Percentiles rank a stretch among this genome's conserved stretches.
Evolutionary conservation across 768 basidiomycete species (phyloP).

Genomic region (Nidularia sp.): DNA sequence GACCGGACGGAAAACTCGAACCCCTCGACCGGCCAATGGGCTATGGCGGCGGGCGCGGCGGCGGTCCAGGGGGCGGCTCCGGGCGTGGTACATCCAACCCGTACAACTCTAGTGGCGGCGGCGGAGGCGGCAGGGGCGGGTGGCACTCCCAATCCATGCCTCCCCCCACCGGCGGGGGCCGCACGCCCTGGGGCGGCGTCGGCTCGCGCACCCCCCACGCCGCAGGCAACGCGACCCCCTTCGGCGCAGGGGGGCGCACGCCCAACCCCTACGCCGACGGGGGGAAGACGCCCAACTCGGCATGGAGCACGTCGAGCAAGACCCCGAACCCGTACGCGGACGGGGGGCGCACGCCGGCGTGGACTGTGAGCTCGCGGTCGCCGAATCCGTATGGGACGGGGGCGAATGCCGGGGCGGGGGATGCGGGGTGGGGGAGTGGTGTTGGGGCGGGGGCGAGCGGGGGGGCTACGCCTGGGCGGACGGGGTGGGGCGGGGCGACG

Average conservation of each 20-base stretch:
- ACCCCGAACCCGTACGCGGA: constrained; percentile 71
- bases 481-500: constrained; percentile 4
- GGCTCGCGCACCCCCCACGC: not conserved
- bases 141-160: constrained; percentile 11
- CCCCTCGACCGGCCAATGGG: constrained; percentile 35
- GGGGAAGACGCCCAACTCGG: constrained; percentile 67
- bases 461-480: constrained; percentile 29
- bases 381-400: constrained; percentile 66
- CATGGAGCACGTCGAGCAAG: constrained; percentile 50
- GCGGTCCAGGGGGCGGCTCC: constrained; percentile 4
- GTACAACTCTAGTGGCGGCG: not conserved
- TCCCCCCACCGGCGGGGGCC: constrained; percentile 9
- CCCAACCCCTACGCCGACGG: constrained; percentile 13
- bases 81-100: not conserved
- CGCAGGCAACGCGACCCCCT: not conserved
- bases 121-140: constrained; percentile 3
- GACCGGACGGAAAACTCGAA: constrained; percentile 53
- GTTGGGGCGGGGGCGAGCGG: constrained; percentile 23
- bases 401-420: constrained; percentile 35
- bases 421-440: constrained; percentile 25
- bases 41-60: constrained; percentile 13
- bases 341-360: constrained; percentile 58
- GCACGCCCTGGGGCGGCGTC: constrained; percentile 15
- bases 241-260: constrained; percentile 15
- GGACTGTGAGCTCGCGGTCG: constrained; percentile 57